phyloP scores from a whole-genome alignment of 2,329 filamentous ascomycete genomes.

The Byssochlamys sp. region DNA sequence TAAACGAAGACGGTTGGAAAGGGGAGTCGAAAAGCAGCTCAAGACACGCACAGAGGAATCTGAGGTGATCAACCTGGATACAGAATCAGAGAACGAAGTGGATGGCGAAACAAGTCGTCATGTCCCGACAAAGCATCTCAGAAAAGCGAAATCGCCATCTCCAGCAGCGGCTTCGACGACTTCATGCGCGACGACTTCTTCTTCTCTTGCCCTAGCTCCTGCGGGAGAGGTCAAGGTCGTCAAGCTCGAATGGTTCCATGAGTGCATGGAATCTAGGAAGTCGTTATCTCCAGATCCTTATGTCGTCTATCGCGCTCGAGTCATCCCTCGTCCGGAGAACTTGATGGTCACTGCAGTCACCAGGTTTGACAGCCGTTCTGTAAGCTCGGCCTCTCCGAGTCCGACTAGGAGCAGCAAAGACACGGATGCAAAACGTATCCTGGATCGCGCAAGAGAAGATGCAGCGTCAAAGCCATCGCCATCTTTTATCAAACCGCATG shows the following conservation, averaged over 20 bases:
- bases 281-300: slow-evolving; percentile 41
- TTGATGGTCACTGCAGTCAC: background rate
- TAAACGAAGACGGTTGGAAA: slow-evolving; percentile 20
- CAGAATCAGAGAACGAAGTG: slow-evolving; percentile 22
- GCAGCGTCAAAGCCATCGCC: slow-evolving; percentile 15
- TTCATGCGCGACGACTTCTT: slow-evolving; percentile 1
- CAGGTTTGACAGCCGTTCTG: background rate
- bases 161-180: background rate
- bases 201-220: background rate
- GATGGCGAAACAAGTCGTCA: slow-evolving; percentile 11
- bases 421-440: slow-evolving; percentile 26
- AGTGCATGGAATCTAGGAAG: slow-evolving; percentile 35
- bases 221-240: slow-evolving; percentile 40
- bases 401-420: background rate
- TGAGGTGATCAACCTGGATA: slow-evolving; percentile 20
- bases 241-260: slow-evolving; percentile 45
- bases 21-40: background rate
- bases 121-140: slow-evolving; percentile 5
- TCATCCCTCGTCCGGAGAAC: slow-evolving; percentile 27
- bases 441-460: slow-evolving; percentile 47
- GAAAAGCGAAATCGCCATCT: background rate
- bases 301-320: slow-evolving; percentile 43
- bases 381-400: background rate
- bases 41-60: background rate
- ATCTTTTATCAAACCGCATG: slow-evolving; percentile 2